These are phyloP conservation scores for Plectranthus barbatus DNA, from an alignment of 257 asterid genomes.

Conservation along the genomic window DNA sequence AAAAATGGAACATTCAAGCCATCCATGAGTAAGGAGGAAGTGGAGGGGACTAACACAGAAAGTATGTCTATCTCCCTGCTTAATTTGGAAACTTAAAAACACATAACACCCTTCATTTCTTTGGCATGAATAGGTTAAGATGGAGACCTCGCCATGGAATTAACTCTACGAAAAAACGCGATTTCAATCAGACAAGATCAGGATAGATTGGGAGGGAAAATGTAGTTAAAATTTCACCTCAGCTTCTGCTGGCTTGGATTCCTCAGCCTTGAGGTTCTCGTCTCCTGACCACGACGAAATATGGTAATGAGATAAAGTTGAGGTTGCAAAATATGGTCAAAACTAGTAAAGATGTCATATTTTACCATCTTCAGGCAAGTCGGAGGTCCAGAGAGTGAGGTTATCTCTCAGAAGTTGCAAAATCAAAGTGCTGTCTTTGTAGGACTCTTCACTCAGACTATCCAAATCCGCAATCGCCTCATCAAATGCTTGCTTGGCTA, in stretches of 20 bases:
- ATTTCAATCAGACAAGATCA: background rate
- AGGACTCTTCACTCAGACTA: conserved; percentile 66
- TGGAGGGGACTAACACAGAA: background rate
- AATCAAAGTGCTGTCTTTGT: conserved; percentile 74
- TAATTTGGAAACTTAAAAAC: background rate
- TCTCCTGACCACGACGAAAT: conserved; percentile 34
- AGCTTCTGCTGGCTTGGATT: conserved; percentile 33
- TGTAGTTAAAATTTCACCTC: conserved; percentile 20
- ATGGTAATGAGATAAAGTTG: background rate
- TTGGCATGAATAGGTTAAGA: background rate
- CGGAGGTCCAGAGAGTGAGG: conserved; percentile 84
- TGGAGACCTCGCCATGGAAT: conserved; percentile 1
- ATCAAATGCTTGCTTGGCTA: conserved; percentile 84
- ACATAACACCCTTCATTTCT: background rate
- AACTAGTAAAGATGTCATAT: background rate
- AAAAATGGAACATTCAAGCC: no score
- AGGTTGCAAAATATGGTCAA: background rate
- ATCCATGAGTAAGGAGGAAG: no score
- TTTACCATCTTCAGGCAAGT: conserved; percentile 35
- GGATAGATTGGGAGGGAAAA: no score
- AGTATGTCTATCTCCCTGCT: background rate
- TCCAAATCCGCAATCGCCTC: conserved; percentile 76
- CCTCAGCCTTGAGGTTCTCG: conserved; percentile 49
- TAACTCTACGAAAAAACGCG: conserved; percentile 12
- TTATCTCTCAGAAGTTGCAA: conserved; percentile 84